Percentiles rank a stretch among this genome's conserved stretches.
Evolutionary conservation across 257 asterid genomes (phyloP).

Genomic region (Rehmannia glutinosa): DNA sequence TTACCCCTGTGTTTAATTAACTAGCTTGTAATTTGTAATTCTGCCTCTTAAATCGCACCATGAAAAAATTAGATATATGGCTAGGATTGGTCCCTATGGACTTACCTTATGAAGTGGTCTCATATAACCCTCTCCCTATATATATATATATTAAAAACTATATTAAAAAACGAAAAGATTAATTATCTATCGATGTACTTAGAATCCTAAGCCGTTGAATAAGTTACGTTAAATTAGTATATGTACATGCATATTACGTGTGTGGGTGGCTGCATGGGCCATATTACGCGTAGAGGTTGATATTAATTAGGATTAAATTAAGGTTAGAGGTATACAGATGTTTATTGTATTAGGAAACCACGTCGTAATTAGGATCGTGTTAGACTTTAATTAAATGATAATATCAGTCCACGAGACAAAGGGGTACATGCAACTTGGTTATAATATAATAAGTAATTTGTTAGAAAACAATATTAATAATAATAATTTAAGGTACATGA

Average conservation of each 20-base stretch:
- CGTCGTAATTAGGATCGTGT: not conserved
- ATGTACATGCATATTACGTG: slow-evolving; percentile 13
- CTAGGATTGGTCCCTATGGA: too few relatives aligned
- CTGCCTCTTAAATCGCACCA: too few relatives aligned
- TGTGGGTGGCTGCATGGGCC: slow-evolving; percentile 26
- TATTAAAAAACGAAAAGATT: too few relatives aligned
- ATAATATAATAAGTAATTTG: not conserved
- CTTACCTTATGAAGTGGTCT: too few relatives aligned
- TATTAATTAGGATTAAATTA: not conserved
- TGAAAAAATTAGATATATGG: too few relatives aligned
- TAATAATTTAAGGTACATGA: too few relatives aligned
- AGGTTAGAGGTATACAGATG: not conserved
- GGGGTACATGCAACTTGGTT: not conserved
- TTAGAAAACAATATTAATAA: too few relatives aligned
- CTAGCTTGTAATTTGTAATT: too few relatives aligned
- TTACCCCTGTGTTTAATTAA: too few relatives aligned
- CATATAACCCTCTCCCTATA: too few relatives aligned
- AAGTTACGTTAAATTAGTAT: slow-evolving; percentile 4
- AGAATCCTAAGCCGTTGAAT: not conserved
- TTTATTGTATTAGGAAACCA: not conserved
- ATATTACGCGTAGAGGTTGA: slow-evolving; percentile 1
- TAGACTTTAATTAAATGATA: not conserved
- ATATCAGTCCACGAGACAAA: too few relatives aligned
- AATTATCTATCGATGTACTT: not conserved
- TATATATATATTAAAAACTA: too few relatives aligned